These are phyloP conservation scores for Macrolepiota fuliginosa DNA, from an alignment of 768 basidiomycete genomes.

Conservation along the genomic window DNA sequence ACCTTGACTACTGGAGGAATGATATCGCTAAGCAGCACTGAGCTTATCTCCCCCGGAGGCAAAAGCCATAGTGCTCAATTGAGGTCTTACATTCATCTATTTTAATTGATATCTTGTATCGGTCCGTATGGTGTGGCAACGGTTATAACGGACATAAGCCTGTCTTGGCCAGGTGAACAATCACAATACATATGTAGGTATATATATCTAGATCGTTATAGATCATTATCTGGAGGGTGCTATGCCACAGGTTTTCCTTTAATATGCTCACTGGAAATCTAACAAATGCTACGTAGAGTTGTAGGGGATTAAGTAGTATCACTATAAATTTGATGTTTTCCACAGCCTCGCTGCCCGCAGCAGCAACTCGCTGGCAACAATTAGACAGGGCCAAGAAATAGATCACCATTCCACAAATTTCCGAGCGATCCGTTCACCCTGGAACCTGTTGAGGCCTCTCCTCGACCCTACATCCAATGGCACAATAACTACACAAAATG, in stretches of 20 bases:
- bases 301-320: too few species aligned
- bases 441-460: background rate
- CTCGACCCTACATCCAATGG: background rate
- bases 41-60: constrained; percentile 6
- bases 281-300: too few species aligned
- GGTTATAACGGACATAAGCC: constrained; percentile 3
- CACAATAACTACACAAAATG: background rate
- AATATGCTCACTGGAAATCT: too few species aligned
- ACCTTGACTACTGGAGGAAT: background rate
- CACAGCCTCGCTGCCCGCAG: too few species aligned
- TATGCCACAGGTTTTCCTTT: too few species aligned
- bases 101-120: background rate
- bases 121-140: background rate
- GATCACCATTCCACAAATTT: background rate
- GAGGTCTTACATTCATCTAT: background rate
- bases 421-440: background rate
- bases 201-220: background rate
- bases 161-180: background rate
- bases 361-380: too few species aligned
- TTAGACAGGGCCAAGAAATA: background rate
- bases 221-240: too few species aligned
- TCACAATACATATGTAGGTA: background rate
- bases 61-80: background rate
- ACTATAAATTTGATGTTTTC: too few species aligned
- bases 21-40: background rate